Base-by-base conservation (phyloP, 805 yeast genomes). In the Wickerhamomyces strasburgensis region DNA sequence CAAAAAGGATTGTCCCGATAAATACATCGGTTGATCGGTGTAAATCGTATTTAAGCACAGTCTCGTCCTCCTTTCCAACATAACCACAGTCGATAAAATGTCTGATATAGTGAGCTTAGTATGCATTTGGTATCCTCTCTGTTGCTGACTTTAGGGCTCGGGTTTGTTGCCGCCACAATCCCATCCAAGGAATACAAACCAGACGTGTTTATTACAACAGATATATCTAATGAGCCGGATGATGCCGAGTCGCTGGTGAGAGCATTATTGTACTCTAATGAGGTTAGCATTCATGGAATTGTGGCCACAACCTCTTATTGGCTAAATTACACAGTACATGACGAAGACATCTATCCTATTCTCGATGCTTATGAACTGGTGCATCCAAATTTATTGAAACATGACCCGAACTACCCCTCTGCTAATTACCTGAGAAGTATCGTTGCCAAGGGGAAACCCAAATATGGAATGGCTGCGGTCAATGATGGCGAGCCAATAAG, bases 261-360 rank as follows among this genome's bases (percentile, higher is more conserved):
- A 29, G 35, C 54, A 13, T 41, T 59, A n/a, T 37, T 59, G 7
- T 59, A 59, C 44, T 37, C 60, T 6, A 57, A 58, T 35, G 62
- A 59, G 33, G 25, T 59, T 7, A 38, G 48, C 26, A 21, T 58
- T 21, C 50, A 36, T 33, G 64, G 63, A 14, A 46, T 57, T 14
- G 62, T 56, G 6, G 62, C 62, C 5, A 56, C 64, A 1, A 59
- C 64, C 2, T 59, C 64, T 0, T 49, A 33, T 34, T 59, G 63
- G 64, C 35, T 59, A 27, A 58, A 57, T 33, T 33, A 48, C 29
- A 58, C 59, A 0, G 39, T 46, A 14, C 58, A 57, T 33, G 58
- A 48, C 21, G 59, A 57, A 37, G 62, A 56, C 34, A 51, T 58
- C 7, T 49, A 48, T 33, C 57, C 62, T 33, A 56, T 59, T 26